These are phyloP conservation scores for Magnusiomyces sp. DNA, from an alignment of 1,139 yeast species.

Conservation along the genomic window DNA sequence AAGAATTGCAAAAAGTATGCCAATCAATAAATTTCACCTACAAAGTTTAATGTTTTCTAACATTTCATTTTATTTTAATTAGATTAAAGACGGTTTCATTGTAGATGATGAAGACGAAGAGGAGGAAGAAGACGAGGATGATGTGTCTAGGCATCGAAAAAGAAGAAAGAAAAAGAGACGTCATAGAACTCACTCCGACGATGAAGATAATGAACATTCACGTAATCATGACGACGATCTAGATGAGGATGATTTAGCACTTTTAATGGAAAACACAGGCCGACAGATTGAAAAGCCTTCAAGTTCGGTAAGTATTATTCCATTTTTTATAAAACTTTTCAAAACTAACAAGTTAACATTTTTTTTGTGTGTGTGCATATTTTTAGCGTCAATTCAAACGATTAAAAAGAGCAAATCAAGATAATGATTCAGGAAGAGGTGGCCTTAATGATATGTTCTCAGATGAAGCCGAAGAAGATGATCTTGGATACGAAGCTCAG, in stretches of 20 bases:
- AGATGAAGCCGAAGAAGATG: conserved; percentile 52
- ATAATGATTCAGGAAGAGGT: conserved; percentile 19
- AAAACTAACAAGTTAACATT: not conserved
- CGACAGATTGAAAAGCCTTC: conserved; percentile 23
- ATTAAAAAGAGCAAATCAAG: conserved; percentile 50
- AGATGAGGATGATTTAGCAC: conserved; percentile 91
- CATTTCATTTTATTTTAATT: conserved; percentile 6
- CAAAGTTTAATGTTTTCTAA: not conserved
- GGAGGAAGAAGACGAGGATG: conserved; percentile 41
- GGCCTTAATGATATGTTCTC: conserved; percentile 31
- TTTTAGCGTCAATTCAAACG: conserved; percentile 54
- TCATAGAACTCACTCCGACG: conserved; percentile 35
- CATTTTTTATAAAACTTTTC: not conserved
- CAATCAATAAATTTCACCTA: not conserved
- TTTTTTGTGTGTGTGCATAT: too few species aligned
- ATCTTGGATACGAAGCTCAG: conserved; percentile 38
- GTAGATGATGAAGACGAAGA: conserved; percentile 84
- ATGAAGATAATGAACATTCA: conserved; percentile 71
- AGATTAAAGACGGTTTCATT: conserved; percentile 84
- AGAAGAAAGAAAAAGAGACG: conserved; percentile 22
- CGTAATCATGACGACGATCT: conserved; percentile 49
- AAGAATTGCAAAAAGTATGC: conserved; percentile 34
- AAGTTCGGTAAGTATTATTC: conserved; percentile 1
- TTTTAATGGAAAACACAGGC: conserved; percentile 85
- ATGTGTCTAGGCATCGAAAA: conserved; percentile 31